phyloP scores from a whole-genome alignment of 2,329 filamentous ascomycete species.

The Emydomyces testavorans region DNA sequence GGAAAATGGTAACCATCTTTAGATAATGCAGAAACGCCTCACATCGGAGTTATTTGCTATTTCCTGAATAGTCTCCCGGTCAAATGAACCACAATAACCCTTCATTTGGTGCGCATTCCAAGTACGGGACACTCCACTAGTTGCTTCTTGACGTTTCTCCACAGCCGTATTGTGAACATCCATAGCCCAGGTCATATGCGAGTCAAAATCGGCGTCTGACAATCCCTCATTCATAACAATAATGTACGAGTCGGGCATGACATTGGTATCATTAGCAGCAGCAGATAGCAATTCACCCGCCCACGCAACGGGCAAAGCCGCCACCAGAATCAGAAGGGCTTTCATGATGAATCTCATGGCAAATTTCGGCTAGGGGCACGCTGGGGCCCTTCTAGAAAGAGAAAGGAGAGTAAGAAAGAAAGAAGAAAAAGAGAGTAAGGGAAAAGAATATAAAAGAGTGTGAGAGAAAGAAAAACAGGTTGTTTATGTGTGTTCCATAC shows the following conservation, averaged over 20 bases:
- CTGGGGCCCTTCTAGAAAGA: not conserved
- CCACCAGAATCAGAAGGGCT: not conserved
- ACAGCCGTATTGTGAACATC: not conserved
- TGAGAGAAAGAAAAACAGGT: too few relatives aligned
- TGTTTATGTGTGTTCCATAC: too few relatives aligned
- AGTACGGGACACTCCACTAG: constrained; percentile 1
- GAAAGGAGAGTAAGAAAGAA: too few relatives aligned
- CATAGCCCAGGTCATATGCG: constrained; percentile 8
- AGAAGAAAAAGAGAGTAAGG: too few relatives aligned
- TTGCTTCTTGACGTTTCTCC: not conserved
- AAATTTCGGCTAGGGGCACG: not conserved
- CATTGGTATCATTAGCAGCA: not conserved
- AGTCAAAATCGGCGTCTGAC: constrained; percentile 4
- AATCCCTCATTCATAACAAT: constrained; percentile 13
- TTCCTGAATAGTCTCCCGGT: constrained; percentile 10
- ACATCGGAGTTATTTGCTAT: constrained; percentile 9
- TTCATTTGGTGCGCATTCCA: constrained; percentile 2
- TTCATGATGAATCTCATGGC: constrained; percentile 2
- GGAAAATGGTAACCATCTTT: not conserved
- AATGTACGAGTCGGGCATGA: constrained; percentile 12
- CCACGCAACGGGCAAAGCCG: not conserved
- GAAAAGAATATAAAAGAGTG: too few relatives aligned
- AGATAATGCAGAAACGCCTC: not conserved
- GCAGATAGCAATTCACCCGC: constrained; percentile 7
- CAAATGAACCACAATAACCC: constrained; percentile 12